Percentiles rank a stretch among this genome's conserved stretches.
phyloP scores from a whole-genome alignment of 768 basidiomycete genomes.

The Pulveroboletus sp. region DNA sequence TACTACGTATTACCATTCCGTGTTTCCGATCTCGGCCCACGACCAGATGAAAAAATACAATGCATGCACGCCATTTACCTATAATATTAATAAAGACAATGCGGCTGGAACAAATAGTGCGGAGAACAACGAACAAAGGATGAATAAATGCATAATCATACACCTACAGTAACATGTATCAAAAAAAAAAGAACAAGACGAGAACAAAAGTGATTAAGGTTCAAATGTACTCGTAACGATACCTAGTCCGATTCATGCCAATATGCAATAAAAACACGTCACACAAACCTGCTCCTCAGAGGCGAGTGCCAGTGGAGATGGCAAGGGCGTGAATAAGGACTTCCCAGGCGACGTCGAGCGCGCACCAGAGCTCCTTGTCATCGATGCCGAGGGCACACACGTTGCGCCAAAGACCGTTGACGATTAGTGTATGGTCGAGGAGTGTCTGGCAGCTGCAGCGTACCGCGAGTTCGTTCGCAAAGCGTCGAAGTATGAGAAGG shows the following conservation, averaged over 20 bases:
- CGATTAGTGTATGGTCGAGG: constrained; percentile 32
- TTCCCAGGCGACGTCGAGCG: constrained; percentile 51
- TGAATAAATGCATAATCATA: not conserved
- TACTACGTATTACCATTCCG: too few species aligned
- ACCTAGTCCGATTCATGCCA: constrained; percentile 7
- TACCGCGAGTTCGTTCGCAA: constrained; percentile 15
- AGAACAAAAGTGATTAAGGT: constrained; percentile 7
- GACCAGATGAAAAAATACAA: too few species aligned
- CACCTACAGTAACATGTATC: not conserved
- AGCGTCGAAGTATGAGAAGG: constrained; percentile 10
- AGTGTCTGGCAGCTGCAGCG: constrained; percentile 24
- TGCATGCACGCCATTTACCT: too few species aligned
- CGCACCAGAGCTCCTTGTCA: constrained; percentile 45
- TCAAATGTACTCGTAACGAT: constrained; percentile 4
- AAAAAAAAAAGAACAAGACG: not conserved
- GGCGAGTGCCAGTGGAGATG: constrained; percentile 22
- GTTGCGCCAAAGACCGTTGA: constrained; percentile 53
- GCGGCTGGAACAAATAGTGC: too few species aligned
- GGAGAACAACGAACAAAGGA: not conserved
- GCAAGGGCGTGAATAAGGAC: constrained; percentile 42
- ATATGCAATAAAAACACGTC: not conserved
- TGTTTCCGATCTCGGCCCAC: too few species aligned
- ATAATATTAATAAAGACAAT: too few species aligned
- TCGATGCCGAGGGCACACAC: constrained; percentile 48
- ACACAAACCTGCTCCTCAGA: constrained; percentile 6